Evolutionary conservation across 768 basidiomycete genomes (phyloP).

Genomic region (Mycena pura): DNA sequence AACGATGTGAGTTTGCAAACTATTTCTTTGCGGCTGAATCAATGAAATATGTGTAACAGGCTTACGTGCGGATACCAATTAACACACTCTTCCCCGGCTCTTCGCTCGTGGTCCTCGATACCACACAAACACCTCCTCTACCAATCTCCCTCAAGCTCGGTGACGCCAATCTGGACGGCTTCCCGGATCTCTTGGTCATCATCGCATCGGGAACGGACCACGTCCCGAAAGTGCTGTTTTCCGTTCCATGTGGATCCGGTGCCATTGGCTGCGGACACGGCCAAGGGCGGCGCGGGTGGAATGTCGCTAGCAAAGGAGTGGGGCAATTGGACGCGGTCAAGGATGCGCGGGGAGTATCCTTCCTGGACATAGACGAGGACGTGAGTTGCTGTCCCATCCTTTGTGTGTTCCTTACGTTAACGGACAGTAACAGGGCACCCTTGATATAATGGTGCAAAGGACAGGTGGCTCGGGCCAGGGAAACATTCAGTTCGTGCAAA

Average conservation of each 20-base stretch:
- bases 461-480: slow-evolving; percentile 70
- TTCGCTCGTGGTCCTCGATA: slow-evolving; percentile 75
- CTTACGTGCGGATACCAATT: slow-evolving; percentile 71
- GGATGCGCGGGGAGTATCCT: slow-evolving; percentile 81
- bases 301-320: slow-evolving; percentile 57
- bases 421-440: slow-evolving; percentile 63
- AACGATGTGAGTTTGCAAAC: slow-evolving; percentile 53
- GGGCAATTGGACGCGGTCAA: slow-evolving; percentile 67
- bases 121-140: slow-evolving; percentile 65
- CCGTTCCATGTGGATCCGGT: slow-evolving; percentile 62
- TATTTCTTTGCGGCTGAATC: too few species aligned
- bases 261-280: slow-evolving; percentile 66
- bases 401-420: neutral
- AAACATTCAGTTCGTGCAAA: slow-evolving; percentile 84
- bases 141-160: slow-evolving; percentile 85
- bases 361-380: slow-evolving; percentile 95
- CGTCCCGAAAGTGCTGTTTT: slow-evolving; percentile 68
- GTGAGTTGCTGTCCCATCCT: slow-evolving; percentile 57
- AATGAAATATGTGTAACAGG: slow-evolving; percentile 46
- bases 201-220: slow-evolving; percentile 50
- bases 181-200: slow-evolving; percentile 82
- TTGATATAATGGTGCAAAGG: slow-evolving; percentile 93
- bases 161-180: slow-evolving; percentile 93
- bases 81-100: slow-evolving; percentile 60
- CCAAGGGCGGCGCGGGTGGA: slow-evolving; percentile 70